A percentile compares a stretch with the other conserved stretches of the same genome.
phyloP scores from a whole-genome alignment of 495 filamentous ascomycete species.

The Sabuloglossum arenarium region DNA sequence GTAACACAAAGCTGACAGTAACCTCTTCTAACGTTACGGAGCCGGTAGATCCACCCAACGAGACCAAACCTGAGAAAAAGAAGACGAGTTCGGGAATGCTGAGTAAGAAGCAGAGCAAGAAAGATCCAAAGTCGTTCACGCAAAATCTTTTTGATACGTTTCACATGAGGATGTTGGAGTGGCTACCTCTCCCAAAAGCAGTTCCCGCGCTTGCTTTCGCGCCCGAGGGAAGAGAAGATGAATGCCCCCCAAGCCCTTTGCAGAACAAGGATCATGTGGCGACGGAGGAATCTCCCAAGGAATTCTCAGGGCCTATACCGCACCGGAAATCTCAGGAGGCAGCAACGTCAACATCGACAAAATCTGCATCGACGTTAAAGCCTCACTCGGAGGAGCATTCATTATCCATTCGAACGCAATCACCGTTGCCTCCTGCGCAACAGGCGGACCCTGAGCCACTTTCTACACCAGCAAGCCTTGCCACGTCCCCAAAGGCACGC shows the following conservation, averaged over 20 bases:
- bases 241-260: neutral
- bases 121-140: conserved; percentile 68
- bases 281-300: neutral
- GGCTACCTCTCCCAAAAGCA: conserved; percentile 32
- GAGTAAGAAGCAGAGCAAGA: conserved; percentile 29
- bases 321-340: neutral
- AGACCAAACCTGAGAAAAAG: neutral
- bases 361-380: neutral
- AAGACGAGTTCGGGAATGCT: conserved; percentile 2
- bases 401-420: neutral
- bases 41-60: neutral
- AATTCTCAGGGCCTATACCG: neutral
- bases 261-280: neutral
- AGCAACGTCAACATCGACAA: neutral
- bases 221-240: neutral
- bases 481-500: neutral
- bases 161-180: conserved; percentile 61
- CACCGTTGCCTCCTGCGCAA: neutral
- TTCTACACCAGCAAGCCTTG: neutral
- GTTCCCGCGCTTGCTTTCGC: neutral
- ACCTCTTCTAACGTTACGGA: neutral
- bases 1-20: neutral
- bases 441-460: neutral
- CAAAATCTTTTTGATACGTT: conserved; percentile 64
- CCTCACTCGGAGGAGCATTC: neutral